These are phyloP conservation scores for Phytophthora sp. DNA, from an alignment of 352 stramenopile genomes.

Conservation along the genomic window DNA sequence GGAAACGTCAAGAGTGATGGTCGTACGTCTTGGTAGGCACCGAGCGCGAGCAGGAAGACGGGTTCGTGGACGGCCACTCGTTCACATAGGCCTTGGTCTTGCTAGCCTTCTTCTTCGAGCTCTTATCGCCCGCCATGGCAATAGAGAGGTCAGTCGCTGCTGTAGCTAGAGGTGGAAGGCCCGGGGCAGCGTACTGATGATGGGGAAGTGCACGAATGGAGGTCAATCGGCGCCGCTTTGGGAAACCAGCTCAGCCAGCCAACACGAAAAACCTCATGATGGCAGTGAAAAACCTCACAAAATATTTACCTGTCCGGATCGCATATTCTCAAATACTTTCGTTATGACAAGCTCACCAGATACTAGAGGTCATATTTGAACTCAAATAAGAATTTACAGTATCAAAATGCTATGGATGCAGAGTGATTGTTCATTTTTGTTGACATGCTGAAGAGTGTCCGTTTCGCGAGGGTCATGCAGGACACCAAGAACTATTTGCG, in stretches of 20 bases:
- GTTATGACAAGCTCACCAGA: not conserved
- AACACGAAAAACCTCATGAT: constrained; percentile 38
- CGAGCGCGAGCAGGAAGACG: constrained; percentile 76
- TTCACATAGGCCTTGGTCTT: constrained; percentile 52
- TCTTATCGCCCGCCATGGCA: constrained; percentile 56
- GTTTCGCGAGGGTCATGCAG: not conserved
- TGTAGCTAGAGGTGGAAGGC: not conserved
- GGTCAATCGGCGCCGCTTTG: constrained; percentile 24
- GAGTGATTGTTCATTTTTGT: constrained; percentile 38
- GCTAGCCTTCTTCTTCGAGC: constrained; percentile 49
- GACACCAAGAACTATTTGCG: constrained; percentile 1
- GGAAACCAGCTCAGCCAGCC: constrained; percentile 42
- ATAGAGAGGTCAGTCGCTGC: constrained; percentile 11
- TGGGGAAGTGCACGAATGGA: constrained; percentile 46
- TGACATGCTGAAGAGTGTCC: constrained; percentile 26
- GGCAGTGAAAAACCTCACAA: constrained; percentile 22
- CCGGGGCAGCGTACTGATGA: constrained; percentile 8
- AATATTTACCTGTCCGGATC: constrained; percentile 3
- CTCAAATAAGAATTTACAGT: not conserved
- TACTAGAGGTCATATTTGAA: not conserved
- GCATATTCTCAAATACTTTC: not conserved
- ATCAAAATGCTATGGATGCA: not conserved
- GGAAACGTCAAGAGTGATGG: constrained; percentile 17
- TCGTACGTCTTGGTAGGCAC: constrained; percentile 72
- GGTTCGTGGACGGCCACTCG: constrained; percentile 84